Evolutionary conservation across 2,329 filamentous ascomycete species (phyloP).

Genomic region (Exophiala oligosperma): DNA sequence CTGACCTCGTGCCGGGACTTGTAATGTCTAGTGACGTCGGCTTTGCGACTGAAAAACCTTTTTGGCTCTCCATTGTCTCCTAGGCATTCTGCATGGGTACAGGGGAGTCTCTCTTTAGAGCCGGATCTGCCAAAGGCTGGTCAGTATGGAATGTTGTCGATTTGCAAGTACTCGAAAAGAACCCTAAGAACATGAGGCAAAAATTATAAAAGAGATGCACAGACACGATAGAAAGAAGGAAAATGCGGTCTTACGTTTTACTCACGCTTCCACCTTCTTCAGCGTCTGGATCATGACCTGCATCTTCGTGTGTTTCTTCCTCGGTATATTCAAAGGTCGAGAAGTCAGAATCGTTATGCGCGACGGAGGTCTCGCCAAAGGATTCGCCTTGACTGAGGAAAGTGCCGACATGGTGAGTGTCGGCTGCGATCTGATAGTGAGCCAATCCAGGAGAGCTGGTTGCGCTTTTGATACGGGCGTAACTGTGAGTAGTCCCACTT

Average conservation of each 20-base stretch:
- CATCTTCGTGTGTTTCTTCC: too few species aligned
- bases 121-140: not conserved
- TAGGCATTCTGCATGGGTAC: conserved; percentile 30
- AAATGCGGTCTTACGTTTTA: too few species aligned
- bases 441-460: not conserved
- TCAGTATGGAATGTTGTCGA: too few species aligned
- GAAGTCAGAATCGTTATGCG: too few species aligned
- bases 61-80: conserved; percentile 20
- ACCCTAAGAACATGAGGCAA: too few species aligned
- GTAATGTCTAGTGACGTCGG: conserved; percentile 52
- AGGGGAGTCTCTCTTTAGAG: conserved; percentile 16
- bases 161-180: too few species aligned
- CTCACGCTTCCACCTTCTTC: too few species aligned
- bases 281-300: too few species aligned
- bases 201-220: too few species aligned
- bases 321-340: too few species aligned
- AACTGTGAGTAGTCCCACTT: not conserved
- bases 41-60: conserved; percentile 44
- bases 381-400: not conserved
- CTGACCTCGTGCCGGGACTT: conserved; percentile 43
- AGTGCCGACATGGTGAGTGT: not conserved
- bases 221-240: too few species aligned
- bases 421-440: not conserved
- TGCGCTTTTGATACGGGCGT: not conserved
- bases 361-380: not conserved